Conservation (phyloP, 2,329 filamentous ascomycete genomes). For the Penicillium brevicompactum region DNA sequence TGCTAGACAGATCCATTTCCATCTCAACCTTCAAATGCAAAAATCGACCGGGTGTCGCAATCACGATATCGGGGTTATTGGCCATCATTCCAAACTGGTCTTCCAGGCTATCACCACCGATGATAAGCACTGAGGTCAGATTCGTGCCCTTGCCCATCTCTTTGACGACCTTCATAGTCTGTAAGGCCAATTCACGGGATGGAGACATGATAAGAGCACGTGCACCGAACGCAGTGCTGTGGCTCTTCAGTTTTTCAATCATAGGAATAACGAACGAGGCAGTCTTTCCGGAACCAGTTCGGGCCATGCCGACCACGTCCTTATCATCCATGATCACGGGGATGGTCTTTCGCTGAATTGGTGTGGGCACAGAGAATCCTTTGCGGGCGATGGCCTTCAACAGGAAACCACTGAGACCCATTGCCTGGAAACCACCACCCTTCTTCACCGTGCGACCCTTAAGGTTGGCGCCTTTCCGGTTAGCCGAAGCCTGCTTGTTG, state of each 20-base stretch:
- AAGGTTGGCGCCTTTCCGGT: constrained; percentile 78
- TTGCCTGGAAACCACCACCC: constrained; percentile 92
- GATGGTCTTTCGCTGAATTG: constrained; percentile 96
- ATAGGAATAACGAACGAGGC: constrained; percentile 98
- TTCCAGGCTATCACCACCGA: constrained; percentile 93
- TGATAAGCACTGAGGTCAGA: constrained; percentile 83
- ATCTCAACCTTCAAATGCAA: constrained; percentile 97
- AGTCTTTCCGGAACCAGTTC: constrained; percentile 98
- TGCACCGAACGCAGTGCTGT: constrained; percentile 83
- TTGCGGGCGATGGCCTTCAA: constrained; percentile 91
- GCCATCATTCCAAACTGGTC: constrained; percentile 94
- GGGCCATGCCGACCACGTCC: constrained; percentile 98
- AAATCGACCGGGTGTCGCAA: constrained; percentile 94
- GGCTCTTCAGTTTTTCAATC: constrained; percentile 88
- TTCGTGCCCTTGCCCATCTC: constrained; percentile 90
- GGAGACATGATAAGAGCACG: constrained; percentile 88
- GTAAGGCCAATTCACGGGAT: constrained; percentile 88
- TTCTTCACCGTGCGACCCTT: constrained; percentile 90
- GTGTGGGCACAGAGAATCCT: constrained; percentile 93
- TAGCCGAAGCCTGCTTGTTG: constrained; percentile 80
- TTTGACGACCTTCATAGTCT: constrained; percentile 95
- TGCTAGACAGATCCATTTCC: constrained; percentile 84
- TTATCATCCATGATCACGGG: constrained; percentile 85
- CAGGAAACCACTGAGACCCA: constrained; percentile 81
- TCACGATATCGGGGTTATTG: constrained; percentile 93